Evolutionary conservation across 2,329 filamentous ascomycete species (phyloP), one percentile per base, ranked within the genome.

Genomic region (Penicillium brasilianum): DNA sequence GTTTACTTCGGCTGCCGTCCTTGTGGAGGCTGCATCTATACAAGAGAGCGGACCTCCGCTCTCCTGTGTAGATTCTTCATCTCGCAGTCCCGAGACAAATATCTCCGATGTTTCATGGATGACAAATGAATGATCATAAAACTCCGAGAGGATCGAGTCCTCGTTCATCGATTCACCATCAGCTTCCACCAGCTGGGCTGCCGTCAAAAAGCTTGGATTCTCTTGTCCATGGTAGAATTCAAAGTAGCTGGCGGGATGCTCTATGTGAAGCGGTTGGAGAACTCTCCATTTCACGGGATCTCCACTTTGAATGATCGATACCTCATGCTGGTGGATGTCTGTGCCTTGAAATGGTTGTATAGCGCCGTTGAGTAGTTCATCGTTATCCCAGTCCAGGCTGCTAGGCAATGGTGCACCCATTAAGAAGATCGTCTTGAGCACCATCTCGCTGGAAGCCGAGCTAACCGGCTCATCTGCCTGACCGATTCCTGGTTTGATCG

Each of bases 71-170:
- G 68, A 68, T 25, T 69, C 64, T 36, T 61, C 66, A 2, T 67
- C 54, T n/a, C 55, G 56, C 20, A 62, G 34, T 8, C 64, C 68
- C 18, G 74, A 69, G 8, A 61, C 44, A 39, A 69, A 70, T 11
- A 73, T 61, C 48, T 71, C 70, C 5, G 69, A 72, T 14, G 87
- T 85, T 64, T 91, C 84, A 72, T 96, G 87, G 14, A 89, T 78
- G 1, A 87, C 85, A 52, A 96, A 83, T 0, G 92, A 95, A 69
- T 94, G 87, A 65, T 95, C 86, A 69, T 92, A 90, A 74, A 95
- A 96, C 59, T 88, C 84, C 3, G 85, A 84, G 3, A 88, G 75
- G 3, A 72, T 73, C 9, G 80, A 79, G 51, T 77, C 65, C 10
- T 71, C 68, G 6, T 54, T 49, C 8, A 63, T 63, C 41, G 58